Conservation (phyloP, 345 rosid genomes). For the Rubroshorea leprosula region DNA sequence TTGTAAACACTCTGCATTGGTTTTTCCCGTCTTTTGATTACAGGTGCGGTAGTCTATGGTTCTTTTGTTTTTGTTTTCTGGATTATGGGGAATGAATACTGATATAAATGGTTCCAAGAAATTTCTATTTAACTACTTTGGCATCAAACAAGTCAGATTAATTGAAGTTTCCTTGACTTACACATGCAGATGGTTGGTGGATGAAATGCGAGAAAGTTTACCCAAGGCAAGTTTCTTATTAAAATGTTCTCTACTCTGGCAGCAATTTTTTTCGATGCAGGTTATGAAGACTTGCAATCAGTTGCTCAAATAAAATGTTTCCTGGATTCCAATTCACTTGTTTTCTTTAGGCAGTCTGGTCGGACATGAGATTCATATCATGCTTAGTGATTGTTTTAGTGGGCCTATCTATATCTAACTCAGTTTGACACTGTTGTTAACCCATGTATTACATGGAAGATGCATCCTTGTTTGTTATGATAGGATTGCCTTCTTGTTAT, state of each 20-base stretch:
- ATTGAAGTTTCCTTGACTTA: constrained; percentile 29
- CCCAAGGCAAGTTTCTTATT: constrained; percentile 61
- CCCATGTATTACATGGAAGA: not conserved
- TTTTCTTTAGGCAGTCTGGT: not conserved
- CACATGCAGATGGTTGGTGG: constrained; percentile 78
- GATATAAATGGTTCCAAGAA: not conserved
- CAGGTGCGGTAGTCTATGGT: constrained; percentile 40
- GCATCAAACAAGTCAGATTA: too few species aligned
- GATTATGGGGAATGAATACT: not conserved
- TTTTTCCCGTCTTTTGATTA: constrained; percentile 93
- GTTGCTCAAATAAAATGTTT: too few species aligned
- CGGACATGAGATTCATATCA: not conserved
- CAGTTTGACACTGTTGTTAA: not conserved
- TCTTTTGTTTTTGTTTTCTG: not conserved
- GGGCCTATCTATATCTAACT: not conserved
- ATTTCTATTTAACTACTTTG: not conserved
- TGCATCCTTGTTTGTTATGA: not conserved
- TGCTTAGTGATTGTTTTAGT: not conserved
- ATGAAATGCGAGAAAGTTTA: constrained; percentile 81
- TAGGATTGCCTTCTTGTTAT: not conserved
- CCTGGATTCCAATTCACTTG: too few species aligned
- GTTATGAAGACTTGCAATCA: too few species aligned
- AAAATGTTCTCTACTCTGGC: not conserved
- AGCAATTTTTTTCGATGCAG: too few species aligned
- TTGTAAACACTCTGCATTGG: constrained; percentile 74